A percentile compares a stretch with the other conserved stretches of the same genome.
Evolutionary conservation across 345 rosid genomes (phyloP).

Genomic region (Heritiera fomes): DNA sequence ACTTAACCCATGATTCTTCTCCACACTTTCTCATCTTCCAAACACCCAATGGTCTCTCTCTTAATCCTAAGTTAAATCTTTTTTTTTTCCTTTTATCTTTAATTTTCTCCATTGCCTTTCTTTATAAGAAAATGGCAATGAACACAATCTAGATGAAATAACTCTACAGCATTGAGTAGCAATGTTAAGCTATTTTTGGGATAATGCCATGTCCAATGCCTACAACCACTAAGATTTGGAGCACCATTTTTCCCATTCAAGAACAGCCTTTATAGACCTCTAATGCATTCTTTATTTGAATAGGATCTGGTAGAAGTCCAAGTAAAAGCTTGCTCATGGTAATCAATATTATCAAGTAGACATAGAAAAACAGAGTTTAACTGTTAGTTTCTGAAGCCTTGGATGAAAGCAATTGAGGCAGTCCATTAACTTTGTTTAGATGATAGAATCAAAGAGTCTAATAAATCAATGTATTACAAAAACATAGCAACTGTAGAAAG

Average conservation of each 20-base stretch:
- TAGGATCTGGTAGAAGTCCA: slow-evolving; percentile 74
- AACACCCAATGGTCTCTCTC: too few relatives aligned
- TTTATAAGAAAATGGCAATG: background rate
- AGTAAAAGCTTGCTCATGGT: background rate
- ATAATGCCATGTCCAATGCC: background rate
- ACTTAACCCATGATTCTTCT: too few relatives aligned
- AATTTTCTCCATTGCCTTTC: background rate
- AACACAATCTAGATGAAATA: slow-evolving; percentile 8
- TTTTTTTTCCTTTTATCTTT: too few relatives aligned
- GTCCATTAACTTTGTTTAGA: background rate
- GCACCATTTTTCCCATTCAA: background rate
- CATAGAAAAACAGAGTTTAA: too few relatives aligned
- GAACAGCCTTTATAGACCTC: slow-evolving; percentile 49
- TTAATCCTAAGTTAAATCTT: too few relatives aligned
- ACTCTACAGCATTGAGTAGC: background rate
- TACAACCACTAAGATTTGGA: background rate
- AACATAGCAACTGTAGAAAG: background rate
- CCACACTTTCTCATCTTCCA: too few relatives aligned
- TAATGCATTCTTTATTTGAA: slow-evolving; percentile 86
- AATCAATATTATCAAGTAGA: background rate
- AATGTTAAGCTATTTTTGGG: background rate
- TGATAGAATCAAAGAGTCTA: too few relatives aligned
- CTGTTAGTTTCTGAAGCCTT: too few relatives aligned
- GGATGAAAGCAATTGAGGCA: background rate
- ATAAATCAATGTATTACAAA: background rate